Evolutionary conservation across 306 rosid genomes (phyloP).

Genomic region (Pueraria montana): DNA sequence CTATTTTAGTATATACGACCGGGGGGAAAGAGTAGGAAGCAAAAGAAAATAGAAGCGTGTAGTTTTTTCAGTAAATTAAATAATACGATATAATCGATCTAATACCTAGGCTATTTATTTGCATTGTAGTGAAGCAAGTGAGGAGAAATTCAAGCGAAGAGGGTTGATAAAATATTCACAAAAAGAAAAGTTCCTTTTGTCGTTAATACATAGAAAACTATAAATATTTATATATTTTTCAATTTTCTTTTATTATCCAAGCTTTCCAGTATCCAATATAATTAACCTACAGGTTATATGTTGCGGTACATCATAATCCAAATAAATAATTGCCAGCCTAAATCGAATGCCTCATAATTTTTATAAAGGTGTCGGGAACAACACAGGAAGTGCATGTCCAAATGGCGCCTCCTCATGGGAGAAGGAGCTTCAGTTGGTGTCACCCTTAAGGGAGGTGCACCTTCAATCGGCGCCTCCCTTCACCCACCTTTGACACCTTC

Average conservation of each 20-base stretch:
- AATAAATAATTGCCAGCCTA: conserved; percentile 40
- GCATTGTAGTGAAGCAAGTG: background rate
- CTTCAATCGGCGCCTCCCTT: no score
- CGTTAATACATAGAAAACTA: conserved; percentile 7
- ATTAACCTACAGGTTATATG: conserved; percentile 19
- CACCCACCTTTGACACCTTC: no score
- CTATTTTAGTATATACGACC: no score
- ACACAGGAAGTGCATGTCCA: no score
- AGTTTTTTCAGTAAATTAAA: background rate
- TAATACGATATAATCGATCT: background rate
- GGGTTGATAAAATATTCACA: conserved; percentile 29
- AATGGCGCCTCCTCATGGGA: no score
- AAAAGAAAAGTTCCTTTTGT: background rate
- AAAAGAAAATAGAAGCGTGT: background rate
- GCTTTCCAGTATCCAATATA: conserved; percentile 5
- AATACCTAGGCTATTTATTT: background rate
- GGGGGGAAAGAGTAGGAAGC: background rate
- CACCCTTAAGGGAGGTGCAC: no score
- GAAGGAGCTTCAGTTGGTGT: no score
- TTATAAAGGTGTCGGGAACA: no score
- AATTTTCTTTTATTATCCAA: conserved; percentile 32
- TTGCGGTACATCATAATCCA: conserved; percentile 32
- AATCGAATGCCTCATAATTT: conserved; percentile 38
- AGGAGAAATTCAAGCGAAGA: background rate
- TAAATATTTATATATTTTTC: background rate